Base-by-base conservation (phyloP, 768 basidiomycete species). In the Leccinum disarticulatum region DNA sequence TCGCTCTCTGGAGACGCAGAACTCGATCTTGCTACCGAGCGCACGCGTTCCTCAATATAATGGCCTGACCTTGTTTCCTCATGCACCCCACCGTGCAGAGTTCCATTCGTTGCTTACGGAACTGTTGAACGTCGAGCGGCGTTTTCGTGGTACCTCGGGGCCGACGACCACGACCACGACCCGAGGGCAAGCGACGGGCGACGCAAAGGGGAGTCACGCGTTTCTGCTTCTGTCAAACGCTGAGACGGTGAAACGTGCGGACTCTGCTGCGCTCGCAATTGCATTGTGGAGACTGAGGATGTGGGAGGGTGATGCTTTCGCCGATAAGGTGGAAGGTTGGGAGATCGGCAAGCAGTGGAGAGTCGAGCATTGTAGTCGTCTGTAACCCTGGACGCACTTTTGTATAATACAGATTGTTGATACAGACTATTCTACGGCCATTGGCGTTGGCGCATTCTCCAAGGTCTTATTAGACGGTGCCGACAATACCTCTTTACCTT, bases 271-370 rank as follows among this genome's bases (percentile, higher is more conserved):
- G 6, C 74, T 88, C 13, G 87, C 87, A 0, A 81, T 87, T 47
- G 90, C 92, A 1, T 68, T 93, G 17, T 93, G 91, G 91, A 83
- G 92, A 61, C 59, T 92, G 47, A 78, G 86, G 59, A 85, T 93
- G 83, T 94, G 87, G 80, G 87, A 91, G 66, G 83, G 85, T 2
- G 76, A 74, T 46, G 52, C 70, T 3, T 74, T 66, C n/a, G 25
- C 28, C 17, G 50, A 52, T 43, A 17, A 35, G 14, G 52, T 22
- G 11, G 28, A 54, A 48, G 64, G 72, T 8, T 86, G 82, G 82
- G 77, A 80, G 41, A 59, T 71, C 9, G 68, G 65, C 53, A 64
- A 61, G 30, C 67, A 65, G 28, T 66, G 72, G 64, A 65, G 75
- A 55, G 28, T 66, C 50, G 56, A 60, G 4, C 58, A 68, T 33